Conservation (phyloP, 2,329 filamentous ascomycete genomes). For the Apiospora sp. region DNA sequence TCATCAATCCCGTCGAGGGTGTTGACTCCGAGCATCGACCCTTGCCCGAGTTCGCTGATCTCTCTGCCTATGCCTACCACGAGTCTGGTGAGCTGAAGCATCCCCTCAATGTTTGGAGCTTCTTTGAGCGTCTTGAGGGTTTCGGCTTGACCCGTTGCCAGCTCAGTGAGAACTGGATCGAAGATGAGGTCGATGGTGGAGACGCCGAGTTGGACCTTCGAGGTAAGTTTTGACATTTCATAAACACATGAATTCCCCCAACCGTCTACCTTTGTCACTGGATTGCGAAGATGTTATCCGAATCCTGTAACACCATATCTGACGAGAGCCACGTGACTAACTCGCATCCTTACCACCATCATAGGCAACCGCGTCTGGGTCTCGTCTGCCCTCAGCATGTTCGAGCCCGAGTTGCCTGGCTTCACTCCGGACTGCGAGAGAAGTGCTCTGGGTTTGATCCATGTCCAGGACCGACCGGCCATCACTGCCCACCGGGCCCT, state of each 20-base stretch:
- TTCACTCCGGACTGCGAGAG: not conserved
- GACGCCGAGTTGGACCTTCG: not conserved
- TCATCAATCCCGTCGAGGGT: not conserved
- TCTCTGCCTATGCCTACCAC: not conserved
- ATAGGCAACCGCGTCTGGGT: not conserved
- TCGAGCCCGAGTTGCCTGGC: not conserved
- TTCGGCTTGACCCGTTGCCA: not conserved
- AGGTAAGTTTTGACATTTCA: not conserved
- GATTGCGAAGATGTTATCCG: too few species aligned
- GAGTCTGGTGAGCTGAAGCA: not conserved
- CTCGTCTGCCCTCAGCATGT: not conserved
- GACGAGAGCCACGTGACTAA: not conserved
- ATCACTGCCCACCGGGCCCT: not conserved
- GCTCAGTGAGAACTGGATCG: not conserved
- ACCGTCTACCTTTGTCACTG: too few species aligned
- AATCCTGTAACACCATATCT: too few species aligned
- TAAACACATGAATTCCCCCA: not conserved
- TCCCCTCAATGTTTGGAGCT: not conserved
- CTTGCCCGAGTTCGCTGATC: not conserved
- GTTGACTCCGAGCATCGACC: not conserved
- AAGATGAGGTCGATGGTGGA: fast-evolving
- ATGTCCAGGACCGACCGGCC: too few species aligned
- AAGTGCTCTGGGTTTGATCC: not conserved
- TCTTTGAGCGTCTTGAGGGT: not conserved
- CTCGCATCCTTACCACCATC: too few species aligned